Base-by-base conservation (phyloP, 2,329 filamentous ascomycete genomes). In the Alternaria infectoria region DNA sequence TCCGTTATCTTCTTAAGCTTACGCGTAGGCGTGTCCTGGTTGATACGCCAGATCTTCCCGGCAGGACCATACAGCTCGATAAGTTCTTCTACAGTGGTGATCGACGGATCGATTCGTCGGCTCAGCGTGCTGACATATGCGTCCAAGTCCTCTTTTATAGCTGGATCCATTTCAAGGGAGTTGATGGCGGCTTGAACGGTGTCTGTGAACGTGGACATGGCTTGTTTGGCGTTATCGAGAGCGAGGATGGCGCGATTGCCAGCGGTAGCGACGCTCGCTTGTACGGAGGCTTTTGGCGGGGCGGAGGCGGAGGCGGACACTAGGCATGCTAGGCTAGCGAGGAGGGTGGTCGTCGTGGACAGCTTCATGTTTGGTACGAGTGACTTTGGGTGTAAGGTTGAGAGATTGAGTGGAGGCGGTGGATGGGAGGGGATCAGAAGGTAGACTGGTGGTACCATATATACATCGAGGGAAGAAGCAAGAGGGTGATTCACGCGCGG, bases 381-480 rank as follows among this genome's bases (percentile, higher is more conserved):
- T 17, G n/a, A 17, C 36, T 40, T 10, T 40, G 36, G 36, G 36
- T 40, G 9, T 17, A 40, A 40, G 36, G 36, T 40, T 40, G 36
- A 40, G 36, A 17, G 36, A 40, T 11, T 40, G 36, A 11, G 32
- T n/a, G 2, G 36, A 40, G 36, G 36, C 3, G n/a, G 36, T 40
- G 36, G 15, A 11, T 40, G 36, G 36, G n/a, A 40, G n/a, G 36
- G 36, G 36, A 11, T 17, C 36, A 40, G 36, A 17, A 17, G 36
- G 2, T 17, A 17, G 36, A 17, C 36, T 40, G n/a, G 36, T 40
- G 36, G 36, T 17, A 9, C 36, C 36, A 40, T 40, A 40, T 40
- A 40, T 40, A 40, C 36, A 40, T 40, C 36, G 36, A 40, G n/a
- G n/a, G 36, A 40, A 40, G 36, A 40, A 40, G 36, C 36, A 17